Percentiles rank a stretch among this genome's conserved stretches.
Conservation (phyloP, 2,329 filamentous ascomycete species). For the Ophiosphaerella korrae region DNA sequence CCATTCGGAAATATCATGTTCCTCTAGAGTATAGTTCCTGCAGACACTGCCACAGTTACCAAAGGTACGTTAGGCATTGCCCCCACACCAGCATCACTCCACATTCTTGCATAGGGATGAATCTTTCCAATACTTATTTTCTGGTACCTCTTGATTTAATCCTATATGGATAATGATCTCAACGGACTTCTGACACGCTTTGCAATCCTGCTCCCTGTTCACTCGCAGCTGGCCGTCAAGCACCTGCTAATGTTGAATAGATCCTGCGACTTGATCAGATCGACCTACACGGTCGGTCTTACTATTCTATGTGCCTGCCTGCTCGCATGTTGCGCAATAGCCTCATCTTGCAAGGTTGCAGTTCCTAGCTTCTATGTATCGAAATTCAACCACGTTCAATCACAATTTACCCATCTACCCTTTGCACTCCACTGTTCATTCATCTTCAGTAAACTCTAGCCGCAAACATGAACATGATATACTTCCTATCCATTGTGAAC, state of each 20-base stretch:
- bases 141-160: slow-evolving; percentile 86
- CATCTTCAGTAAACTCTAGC: slow-evolving; percentile 5
- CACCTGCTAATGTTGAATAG: not conserved
- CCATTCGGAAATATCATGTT: not conserved
- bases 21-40: not conserved
- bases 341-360: too few species aligned
- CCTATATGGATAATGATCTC: slow-evolving; percentile 41
- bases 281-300: too few species aligned
- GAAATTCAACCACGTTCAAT: too few species aligned
- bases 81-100: not conserved
- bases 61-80: not conserved
- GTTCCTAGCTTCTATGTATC: too few species aligned
- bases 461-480: slow-evolving; percentile 25
- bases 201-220: slow-evolving; percentile 5
- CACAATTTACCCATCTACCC: too few species aligned
- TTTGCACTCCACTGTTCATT: not conserved
- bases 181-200: slow-evolving; percentile 43
- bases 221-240: not conserved
- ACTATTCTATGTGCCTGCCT: too few species aligned
- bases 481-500: slow-evolving; percentile 18
- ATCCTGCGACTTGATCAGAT: not conserved
- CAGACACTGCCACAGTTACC: not conserved
- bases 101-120: slow-evolving; percentile 23
- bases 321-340: too few species aligned
- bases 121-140: slow-evolving; percentile 25